phyloP scores from a whole-genome alignment of 106 monocot species.

The Posidonia australis region DNA sequence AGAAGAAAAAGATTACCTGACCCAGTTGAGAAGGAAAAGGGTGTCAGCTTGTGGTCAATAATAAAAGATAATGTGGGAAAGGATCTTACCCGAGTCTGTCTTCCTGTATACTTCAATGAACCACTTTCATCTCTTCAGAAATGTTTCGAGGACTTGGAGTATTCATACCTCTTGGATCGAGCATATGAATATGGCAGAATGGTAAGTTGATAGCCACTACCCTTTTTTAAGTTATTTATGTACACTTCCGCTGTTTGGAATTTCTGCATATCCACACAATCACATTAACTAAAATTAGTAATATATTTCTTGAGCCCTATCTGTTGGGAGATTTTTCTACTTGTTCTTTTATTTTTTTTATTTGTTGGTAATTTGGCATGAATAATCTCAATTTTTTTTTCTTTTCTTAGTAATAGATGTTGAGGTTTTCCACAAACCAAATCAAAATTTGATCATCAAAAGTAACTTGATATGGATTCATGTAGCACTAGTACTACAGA shows the following conservation, averaged over 20 bases:
- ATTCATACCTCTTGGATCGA: slow-evolving; percentile 71
- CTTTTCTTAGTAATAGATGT: too few relatives aligned
- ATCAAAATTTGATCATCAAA: too few relatives aligned
- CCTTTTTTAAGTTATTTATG: background rate
- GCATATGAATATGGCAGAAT: slow-evolving; percentile 73
- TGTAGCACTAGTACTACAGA: too few relatives aligned
- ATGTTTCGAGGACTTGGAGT: slow-evolving; percentile 88
- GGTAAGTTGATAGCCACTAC: slow-evolving; percentile 31
- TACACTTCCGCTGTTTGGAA: background rate
- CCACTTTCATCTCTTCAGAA: slow-evolving; percentile 80
- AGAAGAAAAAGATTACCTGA: slow-evolving; percentile 66
- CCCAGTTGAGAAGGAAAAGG: slow-evolving; percentile 72
- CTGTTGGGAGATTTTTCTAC: too few relatives aligned
- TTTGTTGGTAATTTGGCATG: too few relatives aligned
- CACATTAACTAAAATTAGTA: too few relatives aligned
- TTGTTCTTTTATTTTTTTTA: too few relatives aligned
- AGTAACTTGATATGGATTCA: too few relatives aligned
- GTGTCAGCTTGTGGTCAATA: slow-evolving; percentile 89
- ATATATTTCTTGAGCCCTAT: too few relatives aligned
- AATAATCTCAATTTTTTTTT: too few relatives aligned
- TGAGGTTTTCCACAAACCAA: too few relatives aligned
- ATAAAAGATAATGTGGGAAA: slow-evolving; percentile 96
- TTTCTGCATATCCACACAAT: background rate
- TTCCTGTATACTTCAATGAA: slow-evolving; percentile 90
- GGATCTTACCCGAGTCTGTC: slow-evolving; percentile 86